A percentile compares a stretch with the other conserved stretches of the same genome.
Conservation (phyloP, 768 basidiomycete genomes). For the Rhizopogon vinicolor region DNA sequence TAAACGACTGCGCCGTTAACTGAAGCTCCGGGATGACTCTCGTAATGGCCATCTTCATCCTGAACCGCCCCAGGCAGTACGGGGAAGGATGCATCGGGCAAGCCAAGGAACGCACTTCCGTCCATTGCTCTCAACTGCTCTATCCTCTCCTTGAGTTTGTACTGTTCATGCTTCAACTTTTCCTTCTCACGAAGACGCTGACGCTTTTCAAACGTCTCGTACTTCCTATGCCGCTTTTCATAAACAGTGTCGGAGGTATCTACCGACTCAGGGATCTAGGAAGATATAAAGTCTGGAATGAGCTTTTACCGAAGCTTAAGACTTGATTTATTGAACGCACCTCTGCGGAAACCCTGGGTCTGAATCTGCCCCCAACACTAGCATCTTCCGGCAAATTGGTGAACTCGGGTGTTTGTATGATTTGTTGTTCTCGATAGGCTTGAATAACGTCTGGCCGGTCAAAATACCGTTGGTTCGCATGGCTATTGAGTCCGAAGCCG, state of each 20-base stretch:
- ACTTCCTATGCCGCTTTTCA: conserved; percentile 79
- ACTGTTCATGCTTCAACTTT: conserved; percentile 87
- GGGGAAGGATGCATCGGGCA: conserved; percentile 59
- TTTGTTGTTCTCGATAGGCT: conserved; percentile 61
- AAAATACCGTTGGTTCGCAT: conserved; percentile 70
- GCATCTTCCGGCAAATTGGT: conserved; percentile 41
- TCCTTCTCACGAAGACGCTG: conserved; percentile 86
- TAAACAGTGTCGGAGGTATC: conserved; percentile 82
- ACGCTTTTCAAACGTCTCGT: conserved; percentile 82
- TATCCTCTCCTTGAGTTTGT: conserved; percentile 86
- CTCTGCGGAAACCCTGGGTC: conserved; percentile 65
- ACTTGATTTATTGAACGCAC: conserved; percentile 38
- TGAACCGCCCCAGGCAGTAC: conserved; percentile 18
- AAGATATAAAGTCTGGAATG: not conserved
- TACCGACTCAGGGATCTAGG: conserved; percentile 35
- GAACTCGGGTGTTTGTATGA: conserved; percentile 79
- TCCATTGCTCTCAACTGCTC: conserved; percentile 80
- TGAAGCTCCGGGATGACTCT: conserved; percentile 28
- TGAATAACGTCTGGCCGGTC: conserved; percentile 72
- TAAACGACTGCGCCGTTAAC: conserved; percentile 34
- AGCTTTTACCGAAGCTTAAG: not conserved
- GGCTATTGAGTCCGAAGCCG: conserved; percentile 45
- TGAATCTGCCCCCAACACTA: conserved; percentile 61
- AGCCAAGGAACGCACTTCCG: conserved; percentile 56
- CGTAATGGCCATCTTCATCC: conserved; percentile 21